A percentile compares a stretch with the other conserved stretches of the same genome.
Evolutionary conservation across 495 filamentous ascomycete species (phyloP).

Genomic region (Aspergillus haitiensis): DNA sequence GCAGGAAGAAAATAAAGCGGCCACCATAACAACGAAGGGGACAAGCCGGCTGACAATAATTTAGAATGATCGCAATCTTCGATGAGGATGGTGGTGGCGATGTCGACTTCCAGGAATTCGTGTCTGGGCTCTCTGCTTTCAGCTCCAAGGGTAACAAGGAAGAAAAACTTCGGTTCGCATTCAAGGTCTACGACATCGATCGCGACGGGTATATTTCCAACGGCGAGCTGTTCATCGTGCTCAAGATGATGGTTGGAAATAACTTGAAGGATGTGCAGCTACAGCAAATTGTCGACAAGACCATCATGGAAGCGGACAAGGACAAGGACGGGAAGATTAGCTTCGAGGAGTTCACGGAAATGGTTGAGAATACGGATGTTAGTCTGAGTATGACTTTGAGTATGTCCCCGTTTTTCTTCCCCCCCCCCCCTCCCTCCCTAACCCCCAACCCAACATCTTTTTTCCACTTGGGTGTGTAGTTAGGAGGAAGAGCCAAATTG

Average conservation of each 20-base stretch:
- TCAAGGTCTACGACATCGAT: slow-evolving; percentile 99
- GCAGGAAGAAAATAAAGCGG: background rate
- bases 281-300: slow-evolving; percentile 96
- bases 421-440: background rate
- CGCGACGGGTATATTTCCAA: slow-evolving; percentile 98
- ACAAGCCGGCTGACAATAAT: background rate
- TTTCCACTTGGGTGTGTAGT: background rate
- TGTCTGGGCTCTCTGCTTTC: slow-evolving; percentile 92
- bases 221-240: slow-evolving; percentile 96
- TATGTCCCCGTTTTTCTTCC: slow-evolving; percentile 35
- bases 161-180: slow-evolving; percentile 96
- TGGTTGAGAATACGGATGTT: slow-evolving; percentile 98
- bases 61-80: slow-evolving; percentile 98
- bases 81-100: slow-evolving; percentile 98
- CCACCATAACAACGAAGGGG: slow-evolving; percentile 3
- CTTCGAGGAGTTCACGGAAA: slow-evolving; percentile 98
- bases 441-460: too few species aligned
- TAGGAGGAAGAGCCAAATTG: background rate
- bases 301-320: slow-evolving; percentile 98
- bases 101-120: slow-evolving; percentile 99
- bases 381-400: slow-evolving; percentile 98
- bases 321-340: slow-evolving; percentile 97
- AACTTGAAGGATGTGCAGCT: slow-evolving; percentile 99
- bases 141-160: slow-evolving; percentile 98
- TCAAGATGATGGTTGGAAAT: slow-evolving; percentile 99